phyloP scores from a whole-genome alignment of 2,329 filamentous ascomycete genomes.

The Beauveria varroae region DNA sequence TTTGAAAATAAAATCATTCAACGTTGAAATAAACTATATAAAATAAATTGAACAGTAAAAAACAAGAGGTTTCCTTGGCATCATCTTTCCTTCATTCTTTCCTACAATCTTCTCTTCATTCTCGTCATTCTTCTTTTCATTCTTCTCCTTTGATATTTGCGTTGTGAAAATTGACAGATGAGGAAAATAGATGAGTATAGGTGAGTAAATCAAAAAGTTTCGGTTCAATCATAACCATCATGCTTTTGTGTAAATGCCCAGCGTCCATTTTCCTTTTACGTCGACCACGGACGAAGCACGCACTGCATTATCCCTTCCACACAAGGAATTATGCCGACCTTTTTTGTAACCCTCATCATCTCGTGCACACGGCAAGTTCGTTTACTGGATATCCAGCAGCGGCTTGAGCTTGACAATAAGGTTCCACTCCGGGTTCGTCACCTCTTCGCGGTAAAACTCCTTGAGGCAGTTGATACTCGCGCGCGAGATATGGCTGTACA shows the following conservation, averaged over 20 bases:
- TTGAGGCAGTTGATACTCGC: conserved; percentile 91
- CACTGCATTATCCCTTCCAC: too few relatives aligned
- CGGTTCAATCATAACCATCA: not conserved
- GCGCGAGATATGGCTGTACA: conserved; percentile 85
- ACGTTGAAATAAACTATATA: too few relatives aligned
- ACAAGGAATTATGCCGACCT: not conserved
- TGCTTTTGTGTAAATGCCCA: not conserved
- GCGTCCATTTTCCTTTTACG: not conserved
- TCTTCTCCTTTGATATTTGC: not conserved
- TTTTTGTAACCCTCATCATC: too few relatives aligned
- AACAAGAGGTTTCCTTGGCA: too few relatives aligned
- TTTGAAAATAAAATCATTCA: too few relatives aligned
- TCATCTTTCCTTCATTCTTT: too few relatives aligned
- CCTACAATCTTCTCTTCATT: too few relatives aligned
- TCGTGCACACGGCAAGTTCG: not conserved
- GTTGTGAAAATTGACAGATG: not conserved
- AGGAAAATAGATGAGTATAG: not conserved
- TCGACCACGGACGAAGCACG: not conserved
- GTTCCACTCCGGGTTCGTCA: conserved; percentile 87
- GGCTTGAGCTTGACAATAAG: conserved; percentile 94
- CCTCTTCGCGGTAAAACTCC: conserved; percentile 85
- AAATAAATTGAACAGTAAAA: too few relatives aligned
- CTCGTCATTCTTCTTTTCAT: too few relatives aligned
- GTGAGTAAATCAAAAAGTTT: not conserved
- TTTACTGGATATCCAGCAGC: conserved; percentile 76